A percentile compares a stretch with the other conserved stretches of the same genome.
Conservation (phyloP, 139 green algal species). For the Chara braunii region DNA sequence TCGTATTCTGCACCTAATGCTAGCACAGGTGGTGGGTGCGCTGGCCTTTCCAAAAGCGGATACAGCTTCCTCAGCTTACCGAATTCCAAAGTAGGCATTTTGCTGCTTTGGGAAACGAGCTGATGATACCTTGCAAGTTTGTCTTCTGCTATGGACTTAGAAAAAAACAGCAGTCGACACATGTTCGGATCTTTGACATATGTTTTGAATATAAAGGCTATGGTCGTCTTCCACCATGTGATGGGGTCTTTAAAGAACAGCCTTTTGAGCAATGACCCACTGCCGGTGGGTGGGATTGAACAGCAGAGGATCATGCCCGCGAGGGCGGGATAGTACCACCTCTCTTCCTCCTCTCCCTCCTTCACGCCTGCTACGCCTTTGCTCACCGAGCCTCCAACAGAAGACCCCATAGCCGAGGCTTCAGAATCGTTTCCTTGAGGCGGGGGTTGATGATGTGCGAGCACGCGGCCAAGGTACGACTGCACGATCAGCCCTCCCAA, state of each 20-base stretch:
- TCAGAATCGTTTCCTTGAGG: too few relatives aligned
- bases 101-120: conserved; percentile 15
- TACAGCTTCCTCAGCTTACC: conserved; percentile 16
- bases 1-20: conserved; percentile 38
- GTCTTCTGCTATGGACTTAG: not conserved
- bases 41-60: conserved; percentile 5
- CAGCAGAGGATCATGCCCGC: not conserved
- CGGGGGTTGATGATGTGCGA: too few relatives aligned
- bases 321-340: not conserved
- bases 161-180: conserved; percentile 3
- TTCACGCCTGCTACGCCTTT: conserved; percentile 1
- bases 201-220: not conserved
- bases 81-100: conserved; percentile 25
- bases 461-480: conserved; percentile 46
- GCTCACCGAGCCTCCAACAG: not conserved
- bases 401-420: not conserved
- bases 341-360: not conserved
- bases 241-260: not conserved
- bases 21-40: conserved; percentile 10
- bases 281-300: not conserved
- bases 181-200: conserved; percentile 10
- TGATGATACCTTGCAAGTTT: conserved; percentile 21
- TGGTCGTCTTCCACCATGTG: not conserved
- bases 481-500: conserved; percentile 76
- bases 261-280: not conserved